phyloP scores from a whole-genome alignment of 2,329 filamentous ascomycete species.

The Coniosporium tulheliwenetii region DNA sequence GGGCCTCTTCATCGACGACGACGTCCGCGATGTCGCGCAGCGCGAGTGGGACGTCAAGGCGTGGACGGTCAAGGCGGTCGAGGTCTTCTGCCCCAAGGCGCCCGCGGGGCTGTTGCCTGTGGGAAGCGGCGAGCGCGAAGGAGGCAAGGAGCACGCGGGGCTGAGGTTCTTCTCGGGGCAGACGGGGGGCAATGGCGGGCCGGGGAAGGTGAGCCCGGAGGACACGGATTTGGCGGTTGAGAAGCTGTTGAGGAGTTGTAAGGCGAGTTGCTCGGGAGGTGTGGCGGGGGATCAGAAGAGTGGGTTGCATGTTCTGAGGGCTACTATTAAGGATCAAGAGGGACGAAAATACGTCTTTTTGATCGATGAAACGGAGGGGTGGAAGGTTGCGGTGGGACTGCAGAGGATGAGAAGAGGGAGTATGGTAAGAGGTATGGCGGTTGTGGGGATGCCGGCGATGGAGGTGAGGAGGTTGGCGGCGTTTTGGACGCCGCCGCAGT shows the following conservation, averaged over 20 bases:
- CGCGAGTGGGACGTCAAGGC: conserved; percentile 98
- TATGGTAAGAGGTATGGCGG: conserved; percentile 37
- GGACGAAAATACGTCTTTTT: conserved; percentile 48
- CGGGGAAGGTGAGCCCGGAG: background rate
- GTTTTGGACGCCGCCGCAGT: no score
- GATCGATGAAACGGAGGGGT: conserved; percentile 41
- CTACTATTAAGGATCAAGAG: conserved; percentile 41
- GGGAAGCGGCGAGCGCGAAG: background rate
- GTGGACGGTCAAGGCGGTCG: conserved; percentile 87
- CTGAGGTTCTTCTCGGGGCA: background rate
- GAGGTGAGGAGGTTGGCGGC: conserved; percentile 20
- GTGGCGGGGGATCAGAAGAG: conserved; percentile 4
- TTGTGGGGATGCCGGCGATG: conserved; percentile 33
- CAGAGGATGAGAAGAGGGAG: conserved; percentile 39
- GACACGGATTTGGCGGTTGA: background rate
- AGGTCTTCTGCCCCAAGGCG: conserved; percentile 58
- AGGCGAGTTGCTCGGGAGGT: background rate
- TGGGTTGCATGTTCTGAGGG: conserved; percentile 40
- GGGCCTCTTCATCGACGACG: conserved; percentile 93
- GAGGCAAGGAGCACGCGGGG: background rate
- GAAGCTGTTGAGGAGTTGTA: background rate
- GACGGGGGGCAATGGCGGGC: background rate
- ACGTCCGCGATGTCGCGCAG: conserved; percentile 78
- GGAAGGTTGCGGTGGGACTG: conserved; percentile 46
- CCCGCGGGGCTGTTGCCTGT: background rate